phyloP scores from a whole-genome alignment of 176 grass and related monocot species.

The Triticum urartu region DNA sequence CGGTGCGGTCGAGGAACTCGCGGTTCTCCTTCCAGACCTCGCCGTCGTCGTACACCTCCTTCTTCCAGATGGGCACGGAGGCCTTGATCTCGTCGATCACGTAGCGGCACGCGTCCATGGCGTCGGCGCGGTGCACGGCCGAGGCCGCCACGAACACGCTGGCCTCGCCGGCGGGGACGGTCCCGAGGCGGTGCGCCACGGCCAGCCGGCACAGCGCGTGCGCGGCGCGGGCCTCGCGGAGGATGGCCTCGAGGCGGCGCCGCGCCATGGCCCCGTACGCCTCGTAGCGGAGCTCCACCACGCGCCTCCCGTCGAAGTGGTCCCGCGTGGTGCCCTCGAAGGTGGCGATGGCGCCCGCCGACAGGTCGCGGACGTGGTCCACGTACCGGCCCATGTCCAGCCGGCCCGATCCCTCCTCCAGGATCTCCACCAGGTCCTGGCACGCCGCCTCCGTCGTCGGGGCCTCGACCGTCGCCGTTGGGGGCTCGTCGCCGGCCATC shows the following conservation, averaged over 20 bases:
- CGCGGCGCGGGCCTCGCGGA: slow-evolving; percentile 46
- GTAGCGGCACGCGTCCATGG: slow-evolving; percentile 86
- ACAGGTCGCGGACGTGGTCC: slow-evolving; percentile 75
- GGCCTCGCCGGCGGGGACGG: slow-evolving; percentile 70
- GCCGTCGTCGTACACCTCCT: slow-evolving; percentile 96
- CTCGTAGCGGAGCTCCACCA: slow-evolving; percentile 90
- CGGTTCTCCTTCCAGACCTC: slow-evolving; percentile 99
- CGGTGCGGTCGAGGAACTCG: slow-evolving; percentile 65
- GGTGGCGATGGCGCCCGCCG: slow-evolving; percentile 86
- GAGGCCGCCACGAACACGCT: slow-evolving; percentile 90
- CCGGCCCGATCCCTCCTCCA: slow-evolving; percentile 48
- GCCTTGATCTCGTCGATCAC: slow-evolving; percentile 95
- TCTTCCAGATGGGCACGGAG: slow-evolving; percentile 94
- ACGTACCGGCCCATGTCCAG: slow-evolving; percentile 61
- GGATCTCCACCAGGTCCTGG: slow-evolving; percentile 66
- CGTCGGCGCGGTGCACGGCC: slow-evolving; percentile 81
- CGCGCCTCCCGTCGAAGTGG: slow-evolving; percentile 75
- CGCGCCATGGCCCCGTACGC: slow-evolving; percentile 82
- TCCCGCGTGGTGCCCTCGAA: slow-evolving; percentile 90
- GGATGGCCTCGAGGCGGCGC: slow-evolving; percentile 51
- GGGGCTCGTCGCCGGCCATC: slow-evolving; percentile 29
- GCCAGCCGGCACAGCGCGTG: slow-evolving; percentile 61
- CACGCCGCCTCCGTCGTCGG: background rate
- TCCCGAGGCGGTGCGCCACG: slow-evolving; percentile 70
- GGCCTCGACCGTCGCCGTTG: background rate